Base-by-base conservation (phyloP, 148 eudicot species). In the Vaccinium myrtillus region DNA sequence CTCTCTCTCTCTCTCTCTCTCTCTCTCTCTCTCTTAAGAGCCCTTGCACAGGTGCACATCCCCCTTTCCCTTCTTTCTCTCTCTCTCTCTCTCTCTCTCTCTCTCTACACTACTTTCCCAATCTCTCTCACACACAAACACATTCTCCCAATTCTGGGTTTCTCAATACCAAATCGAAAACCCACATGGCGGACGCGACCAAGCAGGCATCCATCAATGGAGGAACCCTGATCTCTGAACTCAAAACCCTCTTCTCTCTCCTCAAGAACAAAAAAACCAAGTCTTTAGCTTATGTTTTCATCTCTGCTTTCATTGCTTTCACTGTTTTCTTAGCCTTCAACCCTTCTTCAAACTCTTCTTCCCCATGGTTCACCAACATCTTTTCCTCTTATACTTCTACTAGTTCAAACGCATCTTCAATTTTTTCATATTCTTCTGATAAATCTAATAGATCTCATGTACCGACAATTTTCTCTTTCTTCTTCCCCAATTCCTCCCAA, bases 281-380 rank as follows among this genome's bases (percentile, higher is more conserved):
- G 21, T 59, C 87, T 87, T 85, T 92, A 79, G 91, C 90, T 6
- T 96, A 93, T 81, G 91, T 89, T 1, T 86, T 90, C 87, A 74
- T 94, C 70, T 81, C 91, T 55, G 77, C 86, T 85, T 93, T 93
- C 84, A 84, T 94, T 32, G 73, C 85, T 76, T 90, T 93, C 87
- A 92, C 98, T 51, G 75, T 92, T 53, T 91, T 94, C 55, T 75
- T 93, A 49, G 95, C 98, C 14, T 93, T 93, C 63, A 86, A 86
- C 79, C 94, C 94, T 10, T 91, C 96, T 82, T 65, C 91, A 43
- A 85, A 89, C 55, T 87, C 94, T 74, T 87, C 95, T 59, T 92
- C 96, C 0, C 90, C 96, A 16, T 94, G 93, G 95, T 94, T 91
- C 84, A 46, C 87, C 23, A 91, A 88, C 87, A 82, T 91, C 18